Evolutionary conservation across 768 basidiomycete species (phyloP).

Genomic region (Mycena filopes): DNA sequence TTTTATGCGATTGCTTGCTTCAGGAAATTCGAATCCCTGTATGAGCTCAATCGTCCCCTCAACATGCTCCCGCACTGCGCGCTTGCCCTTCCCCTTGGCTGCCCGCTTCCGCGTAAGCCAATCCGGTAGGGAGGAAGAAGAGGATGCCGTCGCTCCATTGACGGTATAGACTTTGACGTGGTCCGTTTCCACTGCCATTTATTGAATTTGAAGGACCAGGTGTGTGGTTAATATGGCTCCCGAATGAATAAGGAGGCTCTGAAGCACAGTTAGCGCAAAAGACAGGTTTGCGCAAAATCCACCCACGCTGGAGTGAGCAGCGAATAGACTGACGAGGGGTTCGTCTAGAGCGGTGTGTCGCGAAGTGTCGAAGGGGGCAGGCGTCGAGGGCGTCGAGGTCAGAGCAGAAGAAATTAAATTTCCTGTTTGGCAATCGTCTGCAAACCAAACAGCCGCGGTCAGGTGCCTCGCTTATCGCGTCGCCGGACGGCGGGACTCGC

Average conservation of each 20-base stretch:
- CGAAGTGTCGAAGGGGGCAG: too few relatives aligned
- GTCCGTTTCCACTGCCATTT: conserved; percentile 48
- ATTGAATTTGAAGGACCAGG: not conserved
- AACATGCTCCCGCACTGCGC: conserved; percentile 74
- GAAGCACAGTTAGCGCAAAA: not conserved
- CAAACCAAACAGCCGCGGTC: too few relatives aligned
- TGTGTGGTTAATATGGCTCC: conserved; percentile 14
- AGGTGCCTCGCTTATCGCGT: too few relatives aligned
- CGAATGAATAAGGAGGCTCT: conserved; percentile 28
- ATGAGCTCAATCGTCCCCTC: conserved; percentile 91
- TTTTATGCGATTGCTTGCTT: conserved; percentile 92
- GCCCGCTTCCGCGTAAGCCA: conserved; percentile 87
- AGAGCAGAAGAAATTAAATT: too few relatives aligned
- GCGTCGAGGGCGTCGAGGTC: too few relatives aligned
- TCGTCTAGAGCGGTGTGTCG: not conserved
- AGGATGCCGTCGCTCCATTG: conserved; percentile 89
- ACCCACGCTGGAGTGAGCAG: not conserved
- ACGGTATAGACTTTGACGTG: conserved; percentile 93
- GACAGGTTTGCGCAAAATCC: not conserved
- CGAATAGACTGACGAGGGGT: not conserved
- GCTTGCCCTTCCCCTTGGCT: conserved; percentile 71
- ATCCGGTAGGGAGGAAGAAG: conserved; percentile 92
- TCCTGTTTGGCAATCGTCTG: too few relatives aligned
- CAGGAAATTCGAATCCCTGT: conserved; percentile 97
- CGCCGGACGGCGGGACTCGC: too few relatives aligned